Evolutionary conservation across 768 basidiomycete genomes (phyloP).

Genomic region (Phaeotremella skinneri): DNA sequence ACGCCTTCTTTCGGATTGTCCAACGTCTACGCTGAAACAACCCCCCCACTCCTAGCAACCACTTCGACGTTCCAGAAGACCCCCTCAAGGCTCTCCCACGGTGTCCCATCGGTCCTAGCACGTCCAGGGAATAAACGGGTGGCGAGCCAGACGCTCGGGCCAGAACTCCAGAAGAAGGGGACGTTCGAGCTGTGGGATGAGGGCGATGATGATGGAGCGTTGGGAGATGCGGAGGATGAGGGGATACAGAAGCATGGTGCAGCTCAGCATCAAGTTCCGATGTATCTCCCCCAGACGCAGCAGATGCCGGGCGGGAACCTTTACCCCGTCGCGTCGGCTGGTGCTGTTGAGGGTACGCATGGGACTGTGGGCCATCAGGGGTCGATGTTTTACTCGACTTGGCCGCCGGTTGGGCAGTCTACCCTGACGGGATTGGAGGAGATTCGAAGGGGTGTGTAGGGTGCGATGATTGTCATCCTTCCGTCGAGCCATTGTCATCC

Average conservation of each 20-base stretch:
- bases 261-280: no score
- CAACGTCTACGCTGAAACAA: constrained; percentile 5
- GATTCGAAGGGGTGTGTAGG: not conserved
- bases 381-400: not conserved
- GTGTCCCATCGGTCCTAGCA: constrained; percentile 21
- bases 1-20: constrained; percentile 40
- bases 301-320: not conserved
- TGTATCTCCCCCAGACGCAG: not conserved
- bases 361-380: not conserved
- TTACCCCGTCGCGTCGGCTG: not conserved
- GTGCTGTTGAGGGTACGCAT: not conserved
- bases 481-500: no score
- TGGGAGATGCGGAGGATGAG: constrained; percentile 1
- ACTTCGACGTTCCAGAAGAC: not conserved
- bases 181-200: constrained; percentile 17
- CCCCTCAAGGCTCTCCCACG: constrained; percentile 1
- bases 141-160: constrained; percentile 42
- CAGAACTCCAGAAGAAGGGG: constrained; percentile 25
- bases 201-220: constrained; percentile 12
- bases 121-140: constrained; percentile 50
- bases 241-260: constrained; percentile 1
- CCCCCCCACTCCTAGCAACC: not conserved
- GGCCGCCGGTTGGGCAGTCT: not conserved
- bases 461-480: no score
- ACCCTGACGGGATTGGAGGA: not conserved